These are phyloP conservation scores for Sanghuangporus sanghuang DNA, from an alignment of 1,284 basidiomycete genomes.

Conservation along the genomic window DNA sequence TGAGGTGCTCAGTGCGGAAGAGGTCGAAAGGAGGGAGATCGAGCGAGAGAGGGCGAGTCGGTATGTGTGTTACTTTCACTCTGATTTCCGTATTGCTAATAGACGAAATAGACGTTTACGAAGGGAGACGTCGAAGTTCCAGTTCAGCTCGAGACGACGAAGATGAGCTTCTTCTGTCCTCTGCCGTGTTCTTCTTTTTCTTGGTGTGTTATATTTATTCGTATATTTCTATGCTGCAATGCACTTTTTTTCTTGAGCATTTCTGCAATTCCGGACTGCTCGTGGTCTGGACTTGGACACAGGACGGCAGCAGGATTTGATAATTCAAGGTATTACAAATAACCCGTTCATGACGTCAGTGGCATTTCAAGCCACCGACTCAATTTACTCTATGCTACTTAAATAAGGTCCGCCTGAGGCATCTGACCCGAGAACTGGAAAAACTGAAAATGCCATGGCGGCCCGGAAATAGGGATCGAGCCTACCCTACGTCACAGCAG, in stretches of 20 bases:
- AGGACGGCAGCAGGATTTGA: too few relatives aligned
- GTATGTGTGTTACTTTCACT: conserved; percentile 31
- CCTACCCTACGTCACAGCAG: too few relatives aligned
- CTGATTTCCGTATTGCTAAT: background rate
- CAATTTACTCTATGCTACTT: too few relatives aligned
- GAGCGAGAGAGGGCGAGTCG: conserved; percentile 78
- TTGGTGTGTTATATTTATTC: conserved; percentile 1
- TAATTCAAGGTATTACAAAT: too few relatives aligned
- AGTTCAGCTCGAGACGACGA: conserved; percentile 51
- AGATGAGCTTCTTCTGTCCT: conserved; percentile 27
- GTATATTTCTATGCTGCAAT: background rate
- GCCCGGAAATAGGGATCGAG: too few relatives aligned
- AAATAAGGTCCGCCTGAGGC: too few relatives aligned
- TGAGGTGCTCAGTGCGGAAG: conserved; percentile 83
- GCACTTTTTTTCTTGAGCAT: background rate
- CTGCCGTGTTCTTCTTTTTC: background rate
- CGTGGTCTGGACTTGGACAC: background rate
- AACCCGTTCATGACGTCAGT: too few relatives aligned
- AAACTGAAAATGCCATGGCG: too few relatives aligned
- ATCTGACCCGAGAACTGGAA: too few relatives aligned
- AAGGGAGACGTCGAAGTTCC: conserved; percentile 73
- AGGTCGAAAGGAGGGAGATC: conserved; percentile 82
- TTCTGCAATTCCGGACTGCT: background rate
- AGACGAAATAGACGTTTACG: conserved; percentile 49
- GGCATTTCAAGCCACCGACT: too few relatives aligned